Conservation (phyloP, 371 early-diverging fungal species). For the Mucor lusitanicus region DNA sequence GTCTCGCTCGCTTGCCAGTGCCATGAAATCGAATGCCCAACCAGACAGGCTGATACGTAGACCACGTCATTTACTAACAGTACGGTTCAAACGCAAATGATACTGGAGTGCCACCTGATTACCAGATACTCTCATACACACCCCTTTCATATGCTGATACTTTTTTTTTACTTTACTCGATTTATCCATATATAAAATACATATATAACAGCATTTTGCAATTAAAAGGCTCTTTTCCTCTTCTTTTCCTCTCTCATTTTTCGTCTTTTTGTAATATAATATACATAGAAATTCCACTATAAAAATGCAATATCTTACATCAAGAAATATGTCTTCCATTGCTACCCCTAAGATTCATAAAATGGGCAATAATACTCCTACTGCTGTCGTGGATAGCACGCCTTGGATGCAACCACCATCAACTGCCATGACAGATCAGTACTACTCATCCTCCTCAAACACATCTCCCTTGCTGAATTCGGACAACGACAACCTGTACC, state of each 20-base stretch:
- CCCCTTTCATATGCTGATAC: conserved; percentile 1
- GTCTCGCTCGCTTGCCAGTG: no score
- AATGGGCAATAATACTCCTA: not conserved
- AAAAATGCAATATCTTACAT: conserved; percentile 20
- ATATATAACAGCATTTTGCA: not conserved
- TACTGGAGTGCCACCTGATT: conserved; percentile 15
- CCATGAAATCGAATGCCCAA: not conserved
- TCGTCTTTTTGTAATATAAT: conserved; percentile 8
- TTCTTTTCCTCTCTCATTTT: not conserved
- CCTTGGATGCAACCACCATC: conserved; percentile 18
- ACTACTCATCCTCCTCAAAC: not conserved
- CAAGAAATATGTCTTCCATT: conserved; percentile 18
- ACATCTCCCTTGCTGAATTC: not conserved
- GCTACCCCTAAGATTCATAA: conserved; percentile 18
- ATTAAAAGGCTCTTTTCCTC: conserved; percentile 6
- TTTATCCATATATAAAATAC: not conserved
- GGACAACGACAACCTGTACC: not conserved
- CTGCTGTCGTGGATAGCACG: conserved; percentile 7
- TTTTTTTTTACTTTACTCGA: conserved; percentile 14
- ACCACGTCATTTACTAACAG: conserved; percentile 31
- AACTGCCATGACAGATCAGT: conserved; percentile 9
- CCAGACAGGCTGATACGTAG: not conserved
- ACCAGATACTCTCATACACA: not conserved
- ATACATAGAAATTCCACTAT: not conserved
- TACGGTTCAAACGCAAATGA: conserved; percentile 25